phyloP scores from a whole-genome alignment of 1,284 basidiomycete genomes.

The Termitomyces sp. region DNA sequence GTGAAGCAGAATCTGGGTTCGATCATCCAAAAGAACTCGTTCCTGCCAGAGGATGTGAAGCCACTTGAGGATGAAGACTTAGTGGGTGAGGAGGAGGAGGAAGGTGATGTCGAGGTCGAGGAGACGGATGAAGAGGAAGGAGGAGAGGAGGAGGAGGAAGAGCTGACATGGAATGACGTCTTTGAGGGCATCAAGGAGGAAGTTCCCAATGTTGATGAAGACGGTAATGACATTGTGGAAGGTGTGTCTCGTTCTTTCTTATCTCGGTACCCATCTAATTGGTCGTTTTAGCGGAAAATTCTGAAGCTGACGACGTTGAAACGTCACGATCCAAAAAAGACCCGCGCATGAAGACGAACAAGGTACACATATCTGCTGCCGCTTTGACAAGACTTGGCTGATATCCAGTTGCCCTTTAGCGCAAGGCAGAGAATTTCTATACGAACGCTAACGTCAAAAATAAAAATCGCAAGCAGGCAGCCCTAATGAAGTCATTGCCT shows the following conservation, averaged over 20 bases:
- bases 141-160: constrained; percentile 37
- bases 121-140: constrained; percentile 30
- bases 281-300: constrained; percentile 6
- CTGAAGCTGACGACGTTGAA: constrained; percentile 29
- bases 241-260: constrained; percentile 7
- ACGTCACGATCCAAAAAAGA: constrained; percentile 49
- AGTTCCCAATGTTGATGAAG: constrained; percentile 27
- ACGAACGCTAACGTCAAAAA: constrained; percentile 85
- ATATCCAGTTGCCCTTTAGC: constrained; percentile 37
- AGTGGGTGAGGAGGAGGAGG: constrained; percentile 28
- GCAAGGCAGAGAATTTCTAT: constrained; percentile 91
- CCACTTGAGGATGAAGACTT: constrained; percentile 51
- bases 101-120: constrained; percentile 28
- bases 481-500: constrained; percentile 49
- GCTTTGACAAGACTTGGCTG: constrained; percentile 6
- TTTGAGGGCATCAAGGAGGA: constrained; percentile 45
- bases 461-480: constrained; percentile 66
- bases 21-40: constrained; percentile 83
- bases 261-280: constrained; percentile 1
- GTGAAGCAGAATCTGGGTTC: constrained; percentile 73
- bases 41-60: constrained; percentile 66
- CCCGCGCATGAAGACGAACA: constrained; percentile 85
- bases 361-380: constrained; percentile 40
- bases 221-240: constrained; percentile 21
- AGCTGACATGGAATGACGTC: constrained; percentile 66